These are phyloP conservation scores for Leccinum olivaceopallidum DNA, from an alignment of 768 basidiomycete genomes.

Conservation along the genomic window DNA sequence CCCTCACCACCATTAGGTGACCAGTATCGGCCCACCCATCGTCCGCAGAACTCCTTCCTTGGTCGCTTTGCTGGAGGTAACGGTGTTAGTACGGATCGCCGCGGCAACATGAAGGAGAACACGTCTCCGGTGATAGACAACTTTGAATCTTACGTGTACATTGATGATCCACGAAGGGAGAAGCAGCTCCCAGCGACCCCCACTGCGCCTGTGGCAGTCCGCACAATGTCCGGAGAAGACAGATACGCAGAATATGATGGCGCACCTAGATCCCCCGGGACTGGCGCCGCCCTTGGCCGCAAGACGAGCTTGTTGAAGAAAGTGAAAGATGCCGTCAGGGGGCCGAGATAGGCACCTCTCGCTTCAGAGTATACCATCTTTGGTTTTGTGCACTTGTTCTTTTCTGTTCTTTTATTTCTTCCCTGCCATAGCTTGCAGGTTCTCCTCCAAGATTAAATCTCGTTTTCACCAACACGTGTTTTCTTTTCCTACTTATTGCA, in stretches of 20 bases:
- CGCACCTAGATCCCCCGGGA: slow-evolving; percentile 36
- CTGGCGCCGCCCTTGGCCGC: slow-evolving; percentile 53
- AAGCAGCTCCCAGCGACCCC: slow-evolving; percentile 57
- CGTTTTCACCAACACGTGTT: background rate
- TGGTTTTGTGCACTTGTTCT: slow-evolving; percentile 1
- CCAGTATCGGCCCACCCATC: slow-evolving; percentile 61
- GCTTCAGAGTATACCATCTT: slow-evolving; percentile 9
- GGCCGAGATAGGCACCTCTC: slow-evolving; percentile 38
- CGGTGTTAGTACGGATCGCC: slow-evolving; percentile 29
- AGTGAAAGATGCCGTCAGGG: slow-evolving; percentile 70
- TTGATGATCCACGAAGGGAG: slow-evolving; percentile 50
- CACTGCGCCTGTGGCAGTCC: slow-evolving; percentile 22
- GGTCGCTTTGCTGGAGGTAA: slow-evolving; percentile 60
- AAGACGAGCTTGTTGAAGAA: slow-evolving; percentile 82
- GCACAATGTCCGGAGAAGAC: slow-evolving; percentile 32
- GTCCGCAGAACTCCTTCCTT: slow-evolving; percentile 72
- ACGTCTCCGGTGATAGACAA: slow-evolving; percentile 32
- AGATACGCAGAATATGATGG: slow-evolving; percentile 53
- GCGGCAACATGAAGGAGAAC: slow-evolving; percentile 38
- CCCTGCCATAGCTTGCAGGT: slow-evolving; percentile 9
- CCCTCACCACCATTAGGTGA: slow-evolving; percentile 46
- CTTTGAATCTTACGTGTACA: slow-evolving; percentile 66
- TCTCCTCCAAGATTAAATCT: slow-evolving; percentile 8
- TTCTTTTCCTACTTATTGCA: background rate
- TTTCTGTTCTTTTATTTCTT: slow-evolving; percentile 5